phyloP scores from a whole-genome alignment of 1,284 basidiomycete species.

The Xerocomus minutiporus region DNA sequence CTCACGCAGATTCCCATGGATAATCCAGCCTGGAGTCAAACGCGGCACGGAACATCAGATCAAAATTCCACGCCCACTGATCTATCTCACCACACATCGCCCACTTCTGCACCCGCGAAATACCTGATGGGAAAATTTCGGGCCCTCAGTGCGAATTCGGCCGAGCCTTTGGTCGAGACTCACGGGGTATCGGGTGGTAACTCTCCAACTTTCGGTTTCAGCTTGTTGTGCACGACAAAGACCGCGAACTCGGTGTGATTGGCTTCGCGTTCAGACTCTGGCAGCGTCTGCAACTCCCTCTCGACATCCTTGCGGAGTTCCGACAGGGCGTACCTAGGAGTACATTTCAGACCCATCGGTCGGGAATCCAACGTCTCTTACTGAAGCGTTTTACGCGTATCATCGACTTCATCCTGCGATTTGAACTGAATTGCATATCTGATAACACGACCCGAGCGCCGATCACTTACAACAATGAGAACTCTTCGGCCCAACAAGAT shows the following conservation, averaged over 20 bases:
- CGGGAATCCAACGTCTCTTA: conserved; percentile 35
- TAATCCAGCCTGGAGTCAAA: conserved; percentile 65
- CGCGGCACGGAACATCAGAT: background rate
- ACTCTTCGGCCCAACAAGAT: conserved; percentile 75
- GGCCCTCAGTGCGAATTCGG: background rate
- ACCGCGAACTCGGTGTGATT: conserved; percentile 80
- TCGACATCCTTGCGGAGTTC: conserved; percentile 88
- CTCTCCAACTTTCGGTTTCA: conserved; percentile 75
- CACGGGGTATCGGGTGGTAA: conserved; percentile 67
- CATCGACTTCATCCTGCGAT: conserved; percentile 86
- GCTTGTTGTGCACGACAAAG: conserved; percentile 95
- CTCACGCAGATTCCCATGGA: conserved; percentile 77
- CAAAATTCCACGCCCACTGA: conserved; percentile 10
- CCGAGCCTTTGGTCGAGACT: conserved; percentile 22
- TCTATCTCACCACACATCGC: conserved; percentile 53
- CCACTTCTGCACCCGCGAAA: conserved; percentile 63
- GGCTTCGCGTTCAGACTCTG: conserved; percentile 67
- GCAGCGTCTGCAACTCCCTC: conserved; percentile 58
- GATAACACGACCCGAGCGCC: conserved; percentile 11
- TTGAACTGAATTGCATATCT: conserved; percentile 6
- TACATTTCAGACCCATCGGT: conserved; percentile 5
- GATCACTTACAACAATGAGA: conserved; percentile 71
- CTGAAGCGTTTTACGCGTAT: conserved; percentile 87
- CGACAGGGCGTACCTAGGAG: conserved; percentile 72
- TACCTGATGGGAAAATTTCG: conserved; percentile 44